Percentiles rank a stretch among this genome's conserved stretches.
Conservation (phyloP, 257 asterid species). For the Mitragyna speciosa region DNA sequence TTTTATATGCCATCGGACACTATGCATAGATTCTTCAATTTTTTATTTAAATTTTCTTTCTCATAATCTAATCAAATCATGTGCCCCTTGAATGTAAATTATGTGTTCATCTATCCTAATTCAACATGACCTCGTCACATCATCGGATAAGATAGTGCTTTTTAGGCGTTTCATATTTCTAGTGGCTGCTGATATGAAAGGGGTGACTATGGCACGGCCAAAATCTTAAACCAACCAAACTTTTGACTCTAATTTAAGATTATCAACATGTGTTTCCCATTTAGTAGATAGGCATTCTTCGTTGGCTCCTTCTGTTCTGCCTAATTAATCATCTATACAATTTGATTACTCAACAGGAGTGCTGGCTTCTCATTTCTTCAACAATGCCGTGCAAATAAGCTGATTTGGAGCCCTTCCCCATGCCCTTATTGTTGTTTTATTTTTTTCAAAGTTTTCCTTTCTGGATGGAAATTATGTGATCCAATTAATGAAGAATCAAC, state of each 20-base stretch:
- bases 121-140: neutral
- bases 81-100: neutral
- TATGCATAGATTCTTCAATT: too few relatives aligned
- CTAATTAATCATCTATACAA: neutral
- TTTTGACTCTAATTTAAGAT: neutral
- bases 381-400: neutral
- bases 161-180: neutral
- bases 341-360: neutral
- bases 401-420: neutral
- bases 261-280: neutral
- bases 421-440: neutral
- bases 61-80: neutral
- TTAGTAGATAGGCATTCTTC: neutral
- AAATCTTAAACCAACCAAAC: neutral
- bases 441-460: neutral
- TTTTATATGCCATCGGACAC: neutral
- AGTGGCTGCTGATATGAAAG: neutral
- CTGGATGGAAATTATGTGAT: neutral
- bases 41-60: neutral
- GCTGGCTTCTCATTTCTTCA: neutral
- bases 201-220: neutral
- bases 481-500: neutral
- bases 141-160: constrained; percentile 14
- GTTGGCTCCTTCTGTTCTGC: neutral
- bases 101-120: neutral